phyloP scores from a whole-genome alignment of 148 eudicot species.

The Pharnaceum exiguum region DNA sequence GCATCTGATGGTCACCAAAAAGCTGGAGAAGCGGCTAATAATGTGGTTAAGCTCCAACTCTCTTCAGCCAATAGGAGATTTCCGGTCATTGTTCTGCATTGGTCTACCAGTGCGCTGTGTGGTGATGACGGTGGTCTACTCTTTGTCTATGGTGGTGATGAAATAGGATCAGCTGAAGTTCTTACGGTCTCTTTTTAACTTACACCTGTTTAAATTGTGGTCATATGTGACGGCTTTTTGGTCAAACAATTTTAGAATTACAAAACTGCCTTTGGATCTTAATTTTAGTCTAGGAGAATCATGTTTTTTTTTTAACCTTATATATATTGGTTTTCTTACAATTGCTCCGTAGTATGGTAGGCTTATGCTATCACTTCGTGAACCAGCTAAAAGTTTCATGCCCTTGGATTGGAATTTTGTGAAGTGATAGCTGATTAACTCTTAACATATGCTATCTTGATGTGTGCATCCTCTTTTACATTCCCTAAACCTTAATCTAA shows the following conservation, averaged over 20 bases:
- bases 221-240: background rate
- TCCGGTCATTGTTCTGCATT: constrained; percentile 84
- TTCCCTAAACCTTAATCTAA: too few relatives aligned
- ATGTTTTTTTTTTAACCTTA: background rate
- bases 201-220: constrained; percentile 5
- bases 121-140: constrained; percentile 61
- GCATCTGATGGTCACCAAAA: constrained; percentile 34
- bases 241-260: background rate
- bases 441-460: constrained; percentile 2
- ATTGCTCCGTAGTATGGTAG: background rate
- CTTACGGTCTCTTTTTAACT: constrained; percentile 59
- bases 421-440: too few relatives aligned
- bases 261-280: background rate
- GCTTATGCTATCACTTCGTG: background rate
- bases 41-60: constrained; percentile 63
- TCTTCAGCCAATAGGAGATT: constrained; percentile 71
- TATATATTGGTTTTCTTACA: background rate
- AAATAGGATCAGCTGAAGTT: constrained; percentile 93
- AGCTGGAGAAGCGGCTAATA: constrained; percentile 42
- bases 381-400: background rate
- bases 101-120: constrained; percentile 45
- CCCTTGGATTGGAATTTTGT: constrained; percentile 1
- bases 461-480: too few relatives aligned
- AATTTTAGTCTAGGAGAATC: background rate
- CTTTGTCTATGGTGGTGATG: constrained; percentile 90